Percentiles rank a stretch among this genome's conserved stretches.
Conservation (phyloP, 2,329 filamentous ascomycete genomes). For the Calycina herbarum region DNA sequence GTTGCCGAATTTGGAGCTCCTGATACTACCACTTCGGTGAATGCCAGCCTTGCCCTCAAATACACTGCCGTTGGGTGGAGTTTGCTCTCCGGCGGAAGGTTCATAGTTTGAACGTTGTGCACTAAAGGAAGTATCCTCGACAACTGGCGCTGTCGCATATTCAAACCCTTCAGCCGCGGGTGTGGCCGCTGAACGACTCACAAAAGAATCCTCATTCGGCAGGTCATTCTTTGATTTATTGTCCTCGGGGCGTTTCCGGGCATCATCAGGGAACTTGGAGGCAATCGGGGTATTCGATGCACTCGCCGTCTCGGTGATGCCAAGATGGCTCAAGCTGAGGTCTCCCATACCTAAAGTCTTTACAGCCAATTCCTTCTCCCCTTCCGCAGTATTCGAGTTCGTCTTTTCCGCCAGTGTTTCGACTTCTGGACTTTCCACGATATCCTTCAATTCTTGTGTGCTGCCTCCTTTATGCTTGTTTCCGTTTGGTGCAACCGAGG, state of each 20-base stretch:
- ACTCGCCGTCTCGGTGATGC: constrained; percentile 65
- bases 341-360: constrained; percentile 89
- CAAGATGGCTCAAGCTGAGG: constrained; percentile 84
- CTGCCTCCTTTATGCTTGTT: constrained; percentile 44
- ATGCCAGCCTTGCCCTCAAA: constrained; percentile 58
- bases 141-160: constrained; percentile 20
- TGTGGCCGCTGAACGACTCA: constrained; percentile 8
- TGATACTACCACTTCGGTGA: constrained; percentile 62
- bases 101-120: constrained; percentile 54
- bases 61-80: constrained; percentile 64
- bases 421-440: constrained; percentile 33
- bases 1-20: constrained; percentile 53
- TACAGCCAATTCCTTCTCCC: constrained; percentile 71
- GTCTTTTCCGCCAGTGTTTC: constrained; percentile 39
- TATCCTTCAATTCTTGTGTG: constrained; percentile 36
- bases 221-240: background rate
- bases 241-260: constrained; percentile 13
- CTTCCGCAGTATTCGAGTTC: constrained; percentile 37
- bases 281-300: constrained; percentile 56
- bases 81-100: constrained; percentile 55
- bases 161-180: constrained; percentile 26
- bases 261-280: constrained; percentile 52
- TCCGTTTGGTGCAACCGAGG: constrained; percentile 54
- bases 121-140: constrained; percentile 29
- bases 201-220: constrained; percentile 27